phyloP scores from a whole-genome alignment of 331 rosid species.

The Malus hybrid region DNA sequence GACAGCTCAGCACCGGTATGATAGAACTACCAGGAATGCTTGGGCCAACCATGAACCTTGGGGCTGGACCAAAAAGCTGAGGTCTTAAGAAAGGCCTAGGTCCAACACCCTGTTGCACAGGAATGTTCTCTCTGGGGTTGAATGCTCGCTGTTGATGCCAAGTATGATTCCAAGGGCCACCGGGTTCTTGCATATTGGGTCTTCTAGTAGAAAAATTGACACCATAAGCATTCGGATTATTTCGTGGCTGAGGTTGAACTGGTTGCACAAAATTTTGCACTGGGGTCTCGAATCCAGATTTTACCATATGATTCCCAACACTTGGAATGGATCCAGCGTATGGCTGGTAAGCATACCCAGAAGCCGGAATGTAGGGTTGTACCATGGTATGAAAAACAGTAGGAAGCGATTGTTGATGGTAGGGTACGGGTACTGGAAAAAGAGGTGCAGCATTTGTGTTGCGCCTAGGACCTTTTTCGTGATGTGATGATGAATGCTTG shows the following conservation, averaged over 20 bases:
- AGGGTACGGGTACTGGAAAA: constrained; percentile 48
- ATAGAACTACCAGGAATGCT: constrained; percentile 57
- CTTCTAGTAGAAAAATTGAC: constrained; percentile 54
- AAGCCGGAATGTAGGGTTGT: constrained; percentile 55
- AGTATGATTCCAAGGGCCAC: constrained; percentile 45
- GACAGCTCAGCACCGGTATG: not conserved
- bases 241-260: constrained; percentile 47
- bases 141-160: constrained; percentile 76
- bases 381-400: constrained; percentile 54
- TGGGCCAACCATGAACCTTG: constrained; percentile 76
- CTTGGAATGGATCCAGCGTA: constrained; percentile 52
- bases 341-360: constrained; percentile 63
- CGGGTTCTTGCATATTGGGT: constrained; percentile 60
- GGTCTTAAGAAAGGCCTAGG: constrained; percentile 72
- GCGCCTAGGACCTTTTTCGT: constrained; percentile 57
- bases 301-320: constrained; percentile 47
- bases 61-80: constrained; percentile 58
- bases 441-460: constrained; percentile 43
- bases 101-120: constrained; percentile 65
- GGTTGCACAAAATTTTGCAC: constrained; percentile 54
- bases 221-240: constrained; percentile 51
- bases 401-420: constrained; percentile 47
- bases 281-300: constrained; percentile 53
- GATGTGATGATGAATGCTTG: constrained; percentile 51
- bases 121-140: constrained; percentile 50